Percentiles rank a stretch among this genome's conserved stretches.
Evolutionary conservation across 2,329 filamentous ascomycete species (phyloP).

Genomic region (Phoma sp.): DNA sequence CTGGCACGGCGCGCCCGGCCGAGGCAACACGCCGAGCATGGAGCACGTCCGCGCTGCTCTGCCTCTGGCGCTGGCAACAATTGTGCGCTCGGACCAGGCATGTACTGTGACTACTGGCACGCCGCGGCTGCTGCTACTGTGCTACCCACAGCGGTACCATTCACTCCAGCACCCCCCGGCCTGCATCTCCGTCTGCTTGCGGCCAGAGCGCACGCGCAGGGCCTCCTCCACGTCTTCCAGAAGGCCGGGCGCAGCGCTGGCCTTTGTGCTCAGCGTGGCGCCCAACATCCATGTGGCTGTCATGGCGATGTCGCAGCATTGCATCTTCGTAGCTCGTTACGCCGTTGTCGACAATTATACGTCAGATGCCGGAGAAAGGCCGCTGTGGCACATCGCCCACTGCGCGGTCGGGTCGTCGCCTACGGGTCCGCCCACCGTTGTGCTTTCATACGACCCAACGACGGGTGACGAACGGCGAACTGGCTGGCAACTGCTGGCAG

Average conservation of each 20-base stretch:
- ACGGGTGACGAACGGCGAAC: background rate
- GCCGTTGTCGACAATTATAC: slow-evolving; percentile 1
- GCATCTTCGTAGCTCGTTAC: background rate
- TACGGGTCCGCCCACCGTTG: background rate
- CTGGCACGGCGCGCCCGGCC: slow-evolving; percentile 9
- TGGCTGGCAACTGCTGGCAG: background rate
- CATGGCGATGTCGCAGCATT: background rate
- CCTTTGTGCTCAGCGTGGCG: slow-evolving; percentile 8
- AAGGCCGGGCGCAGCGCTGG: slow-evolving; percentile 11
- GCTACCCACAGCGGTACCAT: slow-evolving; percentile 9
- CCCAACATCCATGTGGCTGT: background rate
- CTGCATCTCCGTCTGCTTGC: slow-evolving; percentile 13
- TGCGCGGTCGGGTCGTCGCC: slow-evolving; percentile 17
- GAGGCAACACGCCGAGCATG: slow-evolving; percentile 6
- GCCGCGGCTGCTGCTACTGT: slow-evolving; percentile 10
- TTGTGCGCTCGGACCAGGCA: background rate
- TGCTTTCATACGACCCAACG: background rate
- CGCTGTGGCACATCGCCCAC: slow-evolving; percentile 11
- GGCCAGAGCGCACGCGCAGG: slow-evolving; percentile 7
- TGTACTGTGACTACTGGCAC: slow-evolving; percentile 13
- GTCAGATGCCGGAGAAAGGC: slow-evolving; percentile 18
- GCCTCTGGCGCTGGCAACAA: slow-evolving; percentile 1
- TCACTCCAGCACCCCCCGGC: slow-evolving; percentile 11
- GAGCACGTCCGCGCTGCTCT: slow-evolving; percentile 3
- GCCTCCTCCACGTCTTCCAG: slow-evolving; percentile 7